A percentile compares a stretch with the other conserved stretches of the same genome.
Conservation (phyloP, 352 stramenopile species). For the Phytophthora vignae region DNA sequence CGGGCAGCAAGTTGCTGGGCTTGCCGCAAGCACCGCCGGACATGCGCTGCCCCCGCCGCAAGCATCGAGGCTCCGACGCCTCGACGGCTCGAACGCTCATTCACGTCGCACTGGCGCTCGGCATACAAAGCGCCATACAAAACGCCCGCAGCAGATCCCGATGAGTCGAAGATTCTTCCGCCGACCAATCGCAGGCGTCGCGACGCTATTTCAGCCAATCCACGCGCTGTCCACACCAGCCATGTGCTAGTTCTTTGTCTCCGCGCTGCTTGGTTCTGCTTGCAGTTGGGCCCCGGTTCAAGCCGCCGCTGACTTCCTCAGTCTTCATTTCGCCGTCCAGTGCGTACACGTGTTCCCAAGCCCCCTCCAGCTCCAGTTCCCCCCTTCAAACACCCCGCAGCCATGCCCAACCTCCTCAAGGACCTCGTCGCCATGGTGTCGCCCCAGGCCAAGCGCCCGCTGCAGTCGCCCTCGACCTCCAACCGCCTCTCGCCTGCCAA, state of each 20-base stretch:
- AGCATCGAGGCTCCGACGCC: conserved; percentile 1
- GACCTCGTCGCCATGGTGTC: conserved; percentile 52
- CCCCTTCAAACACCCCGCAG: conserved; percentile 1
- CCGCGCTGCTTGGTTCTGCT: conserved; percentile 16
- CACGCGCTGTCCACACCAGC: neutral
- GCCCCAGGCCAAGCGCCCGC: conserved; percentile 42
- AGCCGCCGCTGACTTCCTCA: conserved; percentile 16
- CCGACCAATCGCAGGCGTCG: neutral
- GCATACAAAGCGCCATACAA: neutral
- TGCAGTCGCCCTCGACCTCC: conserved; percentile 36
- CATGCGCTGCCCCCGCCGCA: neutral
- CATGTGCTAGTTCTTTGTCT: conserved; percentile 1
- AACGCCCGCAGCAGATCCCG: neutral
- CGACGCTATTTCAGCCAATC: neutral
- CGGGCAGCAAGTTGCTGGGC: neutral
- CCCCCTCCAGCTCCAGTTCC: neutral
- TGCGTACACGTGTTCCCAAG: conserved; percentile 26
- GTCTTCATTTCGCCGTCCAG: conserved; percentile 43
- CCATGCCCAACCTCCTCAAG: conserved; percentile 58
- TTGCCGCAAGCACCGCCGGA: neutral
- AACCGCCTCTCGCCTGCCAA: conserved; percentile 38
- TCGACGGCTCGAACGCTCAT: conserved; percentile 3
- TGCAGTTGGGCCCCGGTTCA: conserved; percentile 7
- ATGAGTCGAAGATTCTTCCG: neutral
- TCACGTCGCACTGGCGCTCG: neutral